These are phyloP conservation scores for Trametes sanguinea DNA, from an alignment of 768 basidiomycete genomes.

Conservation along the genomic window DNA sequence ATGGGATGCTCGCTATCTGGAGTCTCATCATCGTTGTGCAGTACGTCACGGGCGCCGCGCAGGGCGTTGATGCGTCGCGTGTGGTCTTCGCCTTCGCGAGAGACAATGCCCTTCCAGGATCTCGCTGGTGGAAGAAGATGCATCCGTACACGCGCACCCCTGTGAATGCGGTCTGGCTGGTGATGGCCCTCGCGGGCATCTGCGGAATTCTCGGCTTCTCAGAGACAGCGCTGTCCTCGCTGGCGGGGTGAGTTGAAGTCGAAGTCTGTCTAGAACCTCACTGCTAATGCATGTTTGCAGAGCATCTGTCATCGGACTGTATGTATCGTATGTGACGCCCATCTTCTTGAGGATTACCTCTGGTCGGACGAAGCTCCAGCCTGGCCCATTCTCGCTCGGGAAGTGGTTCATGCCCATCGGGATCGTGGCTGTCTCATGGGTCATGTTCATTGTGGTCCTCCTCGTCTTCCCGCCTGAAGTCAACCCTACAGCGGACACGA, in stretches of 20 bases:
- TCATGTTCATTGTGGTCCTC: slow-evolving; percentile 58
- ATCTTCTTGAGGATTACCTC: slow-evolving; percentile 74
- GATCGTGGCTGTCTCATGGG: slow-evolving; percentile 64
- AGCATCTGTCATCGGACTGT: slow-evolving; percentile 70
- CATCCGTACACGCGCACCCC: slow-evolving; percentile 64
- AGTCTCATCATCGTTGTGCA: slow-evolving; percentile 67
- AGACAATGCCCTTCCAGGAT: slow-evolving; percentile 74
- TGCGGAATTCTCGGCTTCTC: slow-evolving; percentile 71
- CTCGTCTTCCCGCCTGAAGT: slow-evolving; percentile 57
- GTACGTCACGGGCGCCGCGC: slow-evolving; percentile 75
- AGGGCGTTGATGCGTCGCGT: slow-evolving; percentile 73
- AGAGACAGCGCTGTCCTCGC: slow-evolving; percentile 58
- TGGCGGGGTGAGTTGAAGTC: slow-evolving; percentile 57
- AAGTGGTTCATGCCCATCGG: slow-evolving; percentile 63
- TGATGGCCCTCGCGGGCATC: slow-evolving; percentile 55
- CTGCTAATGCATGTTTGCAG: slow-evolving; percentile 36
- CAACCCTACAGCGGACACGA: slow-evolving; percentile 42
- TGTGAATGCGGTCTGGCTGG: slow-evolving; percentile 76
- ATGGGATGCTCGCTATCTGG: slow-evolving; percentile 74
- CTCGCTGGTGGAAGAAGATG: slow-evolving; percentile 67
- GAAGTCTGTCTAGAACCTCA: not conserved
- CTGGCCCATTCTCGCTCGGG: slow-evolving; percentile 64
- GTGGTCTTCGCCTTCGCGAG: slow-evolving; percentile 76
- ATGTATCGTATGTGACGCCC: slow-evolving; percentile 65
- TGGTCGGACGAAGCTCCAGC: slow-evolving; percentile 56